These are phyloP conservation scores for Rhododendron molle DNA, from an alignment of 148 eudicot genomes.

Conservation along the genomic window DNA sequence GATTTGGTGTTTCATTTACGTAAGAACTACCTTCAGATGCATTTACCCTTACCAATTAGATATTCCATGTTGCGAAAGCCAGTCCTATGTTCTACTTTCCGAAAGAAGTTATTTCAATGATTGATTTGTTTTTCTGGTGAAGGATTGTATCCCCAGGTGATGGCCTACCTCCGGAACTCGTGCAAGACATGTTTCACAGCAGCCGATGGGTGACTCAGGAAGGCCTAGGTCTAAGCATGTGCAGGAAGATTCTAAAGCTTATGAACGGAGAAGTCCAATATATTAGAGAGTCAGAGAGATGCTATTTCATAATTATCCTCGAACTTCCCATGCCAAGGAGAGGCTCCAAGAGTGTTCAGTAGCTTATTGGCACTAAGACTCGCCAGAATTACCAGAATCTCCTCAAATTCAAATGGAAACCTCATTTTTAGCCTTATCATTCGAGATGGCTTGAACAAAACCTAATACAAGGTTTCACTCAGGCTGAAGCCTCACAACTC, in stretches of 20 bases:
- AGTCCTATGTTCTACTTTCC: background rate
- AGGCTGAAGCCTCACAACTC: conserved; percentile 2
- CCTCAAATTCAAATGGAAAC: background rate
- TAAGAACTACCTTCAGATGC: background rate
- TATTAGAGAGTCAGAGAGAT: conserved; percentile 83
- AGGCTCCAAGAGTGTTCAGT: conserved; percentile 29
- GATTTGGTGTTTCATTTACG: conserved; percentile 5
- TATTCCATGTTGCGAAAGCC: background rate
- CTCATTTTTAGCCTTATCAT: background rate
- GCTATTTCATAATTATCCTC: conserved; percentile 69
- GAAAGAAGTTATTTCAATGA: background rate
- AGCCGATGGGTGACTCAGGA: conserved; percentile 76
- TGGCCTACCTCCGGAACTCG: conserved; percentile 80
- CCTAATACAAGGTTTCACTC: background rate
- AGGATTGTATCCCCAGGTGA: conserved; percentile 90
- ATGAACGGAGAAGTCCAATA: conserved; percentile 93
- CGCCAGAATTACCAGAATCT: background rate
- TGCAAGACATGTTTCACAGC: conserved; percentile 90
- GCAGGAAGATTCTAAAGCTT: conserved; percentile 69
- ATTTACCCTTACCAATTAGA: background rate
- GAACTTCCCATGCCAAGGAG: conserved; percentile 54
- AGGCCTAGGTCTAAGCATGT: conserved; percentile 90
- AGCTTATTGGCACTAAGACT: background rate
- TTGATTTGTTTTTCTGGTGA: conserved; percentile 7
- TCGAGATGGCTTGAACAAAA: background rate